Percentiles rank a stretch among this genome's conserved stretches.
Evolutionary conservation across 163 green algal genomes (phyloP).

Genomic region (Scenedesmus sp.): DNA sequence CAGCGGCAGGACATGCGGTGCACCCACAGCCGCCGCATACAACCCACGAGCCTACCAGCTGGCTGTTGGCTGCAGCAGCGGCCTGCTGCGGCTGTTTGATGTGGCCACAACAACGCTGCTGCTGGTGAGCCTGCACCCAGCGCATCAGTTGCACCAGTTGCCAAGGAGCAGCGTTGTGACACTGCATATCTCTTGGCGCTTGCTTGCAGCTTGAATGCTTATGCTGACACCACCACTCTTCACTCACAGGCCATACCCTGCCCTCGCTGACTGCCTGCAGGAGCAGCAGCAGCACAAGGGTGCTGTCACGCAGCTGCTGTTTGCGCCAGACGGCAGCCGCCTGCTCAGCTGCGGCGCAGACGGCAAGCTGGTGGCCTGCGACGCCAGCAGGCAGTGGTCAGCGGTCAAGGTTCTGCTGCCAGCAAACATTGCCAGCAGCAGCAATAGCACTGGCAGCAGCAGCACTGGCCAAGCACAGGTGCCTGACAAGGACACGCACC

Average conservation of each 20-base stretch:
- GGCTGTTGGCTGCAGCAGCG: constrained; percentile 75
- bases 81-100: constrained; percentile 79
- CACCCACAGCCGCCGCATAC: constrained; percentile 72
- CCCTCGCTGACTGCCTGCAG: constrained; percentile 39
- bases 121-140: constrained; percentile 53
- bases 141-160: background rate
- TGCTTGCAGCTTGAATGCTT: no score
- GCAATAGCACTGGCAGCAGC: background rate
- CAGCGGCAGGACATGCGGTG: background rate
- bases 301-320: constrained; percentile 67
- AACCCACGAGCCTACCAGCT: constrained; percentile 73
- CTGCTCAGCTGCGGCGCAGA: constrained; percentile 76
- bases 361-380: constrained; percentile 62
- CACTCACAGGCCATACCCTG: background rate
- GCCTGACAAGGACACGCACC: background rate
- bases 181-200: no score
- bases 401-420: constrained; percentile 31
- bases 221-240: background rate
- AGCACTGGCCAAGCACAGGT: background rate
- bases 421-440: background rate
- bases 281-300: constrained; percentile 78
- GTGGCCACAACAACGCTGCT: constrained; percentile 74
- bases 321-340: constrained; percentile 64
- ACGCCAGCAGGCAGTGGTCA: background rate
- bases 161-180: background rate